phyloP scores from a whole-genome alignment of 2,329 filamentous ascomycete species.

The Fusarium odoratissimum region DNA sequence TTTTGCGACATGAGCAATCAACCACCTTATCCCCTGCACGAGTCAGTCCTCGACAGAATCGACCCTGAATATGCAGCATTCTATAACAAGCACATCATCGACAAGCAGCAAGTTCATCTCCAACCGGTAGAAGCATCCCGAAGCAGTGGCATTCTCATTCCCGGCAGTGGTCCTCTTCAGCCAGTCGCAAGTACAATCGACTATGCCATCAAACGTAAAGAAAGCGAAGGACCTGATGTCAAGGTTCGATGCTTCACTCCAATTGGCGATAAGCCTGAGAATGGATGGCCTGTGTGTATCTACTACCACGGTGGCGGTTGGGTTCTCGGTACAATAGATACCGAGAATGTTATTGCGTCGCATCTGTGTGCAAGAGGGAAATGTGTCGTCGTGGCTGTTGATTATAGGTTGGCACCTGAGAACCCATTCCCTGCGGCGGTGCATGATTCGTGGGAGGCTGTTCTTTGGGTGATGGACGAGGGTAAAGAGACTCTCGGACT shows the following conservation, averaged over 20 bases:
- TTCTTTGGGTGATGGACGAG: background rate
- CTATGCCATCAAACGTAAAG: background rate
- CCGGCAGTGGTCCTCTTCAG: constrained; percentile 1
- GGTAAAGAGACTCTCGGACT: accelerated
- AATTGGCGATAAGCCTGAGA: background rate
- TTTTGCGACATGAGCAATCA: background rate
- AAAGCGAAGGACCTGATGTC: constrained; percentile 7
- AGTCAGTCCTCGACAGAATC: background rate
- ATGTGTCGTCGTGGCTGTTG: constrained; percentile 12
- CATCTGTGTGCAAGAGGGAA: background rate
- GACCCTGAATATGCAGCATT: constrained; percentile 1
- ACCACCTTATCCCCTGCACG: constrained; percentile 6
- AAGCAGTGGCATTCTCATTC: background rate
- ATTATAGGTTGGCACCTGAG: constrained; percentile 11
- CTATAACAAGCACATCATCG: constrained; percentile 21
- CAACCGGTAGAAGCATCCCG: constrained; percentile 5
- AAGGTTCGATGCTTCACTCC: constrained; percentile 10
- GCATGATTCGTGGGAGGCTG: constrained; percentile 16
- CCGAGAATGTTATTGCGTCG: constrained; percentile 18
- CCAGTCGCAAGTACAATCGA: background rate
- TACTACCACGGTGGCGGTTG: constrained; percentile 21
- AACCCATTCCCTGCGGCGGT: constrained; percentile 8
- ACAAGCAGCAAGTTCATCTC: constrained; percentile 21
- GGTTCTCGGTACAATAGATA: constrained; percentile 16
- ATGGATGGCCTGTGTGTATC: constrained; percentile 16